Evolutionary conservation across 2,329 filamentous ascomycete species (phyloP).

Genomic region (Elsinoe australis): DNA sequence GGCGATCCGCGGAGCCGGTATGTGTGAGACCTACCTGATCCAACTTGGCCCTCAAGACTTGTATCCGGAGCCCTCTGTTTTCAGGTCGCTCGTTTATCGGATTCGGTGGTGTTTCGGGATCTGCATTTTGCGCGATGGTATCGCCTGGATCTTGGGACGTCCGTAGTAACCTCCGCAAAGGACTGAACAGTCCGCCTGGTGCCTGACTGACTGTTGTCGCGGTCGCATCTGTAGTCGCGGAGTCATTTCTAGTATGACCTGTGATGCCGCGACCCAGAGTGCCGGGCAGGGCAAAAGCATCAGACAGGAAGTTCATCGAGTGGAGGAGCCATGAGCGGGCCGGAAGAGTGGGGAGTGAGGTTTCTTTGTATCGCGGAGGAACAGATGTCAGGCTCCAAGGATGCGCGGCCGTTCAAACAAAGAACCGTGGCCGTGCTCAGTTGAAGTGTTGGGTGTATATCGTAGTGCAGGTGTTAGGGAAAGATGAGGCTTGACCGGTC

Average conservation of each 20-base stretch:
- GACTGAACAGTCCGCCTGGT: slow-evolving; percentile 10
- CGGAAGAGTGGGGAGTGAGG: slow-evolving; percentile 2
- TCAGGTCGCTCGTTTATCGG: slow-evolving; percentile 29
- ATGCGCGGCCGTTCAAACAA: slow-evolving; percentile 2
- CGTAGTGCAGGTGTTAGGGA: too few relatives aligned
- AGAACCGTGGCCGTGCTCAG: neutral
- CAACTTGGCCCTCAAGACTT: slow-evolving; percentile 57
- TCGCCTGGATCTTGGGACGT: slow-evolving; percentile 2
- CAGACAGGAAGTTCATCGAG: slow-evolving; percentile 11
- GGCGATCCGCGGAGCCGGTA: slow-evolving; percentile 18
- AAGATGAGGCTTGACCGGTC: too few relatives aligned
- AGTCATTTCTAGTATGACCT: slow-evolving; percentile 11
- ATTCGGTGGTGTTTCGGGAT: slow-evolving; percentile 7
- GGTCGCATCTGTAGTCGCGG: slow-evolving; percentile 13
- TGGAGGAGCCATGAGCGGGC: slow-evolving; percentile 14
- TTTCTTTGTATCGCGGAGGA: neutral
- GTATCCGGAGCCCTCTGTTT: slow-evolving; percentile 38
- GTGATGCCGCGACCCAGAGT: slow-evolving; percentile 11
- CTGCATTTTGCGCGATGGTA: neutral
- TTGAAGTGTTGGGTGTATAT: neutral
- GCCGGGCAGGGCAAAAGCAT: slow-evolving; percentile 17
- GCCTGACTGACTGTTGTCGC: slow-evolving; percentile 11
- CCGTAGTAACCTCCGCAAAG: slow-evolving; percentile 9
- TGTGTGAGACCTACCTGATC: slow-evolving; percentile 49
- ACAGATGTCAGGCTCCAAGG: slow-evolving; percentile 2